Conservation (phyloP, 208 protist genomes). For the Porcisia deanei region DNA sequence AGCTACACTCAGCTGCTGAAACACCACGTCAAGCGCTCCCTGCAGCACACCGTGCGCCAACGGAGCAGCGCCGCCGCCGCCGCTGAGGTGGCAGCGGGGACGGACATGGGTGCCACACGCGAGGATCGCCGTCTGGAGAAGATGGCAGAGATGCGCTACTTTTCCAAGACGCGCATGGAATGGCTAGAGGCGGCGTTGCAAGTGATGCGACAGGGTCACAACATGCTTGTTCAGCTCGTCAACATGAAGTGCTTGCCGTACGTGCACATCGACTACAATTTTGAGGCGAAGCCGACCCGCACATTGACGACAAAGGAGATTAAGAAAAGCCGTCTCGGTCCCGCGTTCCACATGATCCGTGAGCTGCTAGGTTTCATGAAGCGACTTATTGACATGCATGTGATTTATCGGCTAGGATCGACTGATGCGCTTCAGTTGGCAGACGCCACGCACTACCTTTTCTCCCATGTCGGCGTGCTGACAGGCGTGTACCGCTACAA, state of each 20-base stretch:
- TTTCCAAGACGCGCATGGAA: slow-evolving; percentile 99
- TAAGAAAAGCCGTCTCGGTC: slow-evolving; percentile 99
- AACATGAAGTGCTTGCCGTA: slow-evolving; percentile 99
- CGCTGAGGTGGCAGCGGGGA: slow-evolving; percentile 4
- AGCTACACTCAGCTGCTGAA: slow-evolving; percentile 99
- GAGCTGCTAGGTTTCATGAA: slow-evolving; percentile 99
- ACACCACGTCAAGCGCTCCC: slow-evolving; percentile 98
- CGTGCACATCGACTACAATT: slow-evolving; percentile 99
- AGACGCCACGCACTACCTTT: slow-evolving; percentile 99
- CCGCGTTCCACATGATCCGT: slow-evolving; percentile 99
- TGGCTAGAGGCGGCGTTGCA: slow-evolving; percentile 99
- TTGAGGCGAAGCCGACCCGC: slow-evolving; percentile 99
- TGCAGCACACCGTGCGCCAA: slow-evolving; percentile 87
- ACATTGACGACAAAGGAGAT: slow-evolving; percentile 99
- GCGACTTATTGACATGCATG: slow-evolving; percentile 99
- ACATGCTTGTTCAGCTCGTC: slow-evolving; percentile 99
- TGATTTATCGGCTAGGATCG: slow-evolving; percentile 99
- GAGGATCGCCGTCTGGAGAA: slow-evolving; percentile 87
- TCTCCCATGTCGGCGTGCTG: slow-evolving; percentile 99
- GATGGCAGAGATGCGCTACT: slow-evolving; percentile 98
- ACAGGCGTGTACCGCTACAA: slow-evolving; percentile 99
- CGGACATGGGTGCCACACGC: slow-evolving; percentile 21
- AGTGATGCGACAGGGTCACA: slow-evolving; percentile 99
- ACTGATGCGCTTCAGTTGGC: slow-evolving; percentile 99
- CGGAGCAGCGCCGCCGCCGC: slow-evolving; percentile 15